These are phyloP conservation scores for Henningerozyma blattae DNA, from an alignment of 805 yeast species.

Conservation along the genomic window DNA sequence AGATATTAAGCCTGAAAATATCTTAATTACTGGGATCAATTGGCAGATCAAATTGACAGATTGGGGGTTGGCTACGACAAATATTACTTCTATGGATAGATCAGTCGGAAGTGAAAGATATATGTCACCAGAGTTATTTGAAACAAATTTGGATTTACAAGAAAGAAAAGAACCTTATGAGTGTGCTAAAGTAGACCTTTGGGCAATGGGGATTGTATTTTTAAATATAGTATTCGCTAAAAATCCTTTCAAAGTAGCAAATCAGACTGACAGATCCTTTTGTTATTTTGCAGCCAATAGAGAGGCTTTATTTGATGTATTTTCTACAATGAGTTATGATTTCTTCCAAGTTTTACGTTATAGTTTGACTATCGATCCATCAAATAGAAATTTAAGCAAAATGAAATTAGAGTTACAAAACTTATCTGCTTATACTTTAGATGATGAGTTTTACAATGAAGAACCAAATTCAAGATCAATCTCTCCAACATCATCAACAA, in stretches of 20 bases:
- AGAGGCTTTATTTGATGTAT: conserved; percentile 84
- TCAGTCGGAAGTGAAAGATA: conserved; percentile 85
- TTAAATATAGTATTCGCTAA: conserved; percentile 79
- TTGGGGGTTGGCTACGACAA: conserved; percentile 59
- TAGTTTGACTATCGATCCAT: conserved; percentile 75
- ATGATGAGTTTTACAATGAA: conserved; percentile 48
- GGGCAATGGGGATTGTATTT: conserved; percentile 82
- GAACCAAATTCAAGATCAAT: background rate
- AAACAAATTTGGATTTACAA: conserved; percentile 27
- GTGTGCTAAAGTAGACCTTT: conserved; percentile 72
- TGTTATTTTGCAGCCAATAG: conserved; percentile 77
- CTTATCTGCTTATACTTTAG: conserved; percentile 65
- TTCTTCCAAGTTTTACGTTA: conserved; percentile 73
- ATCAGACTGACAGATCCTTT: conserved; percentile 69
- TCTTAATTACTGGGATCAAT: conserved; percentile 40
- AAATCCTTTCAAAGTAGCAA: conserved; percentile 76
- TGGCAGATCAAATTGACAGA: conserved; percentile 57
- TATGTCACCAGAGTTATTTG: conserved; percentile 91
- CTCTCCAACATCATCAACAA: background rate
- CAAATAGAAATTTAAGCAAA: conserved; percentile 54
- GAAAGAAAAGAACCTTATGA: conserved; percentile 47
- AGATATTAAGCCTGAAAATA: conserved; percentile 73
- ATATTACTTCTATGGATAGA: conserved; percentile 49
- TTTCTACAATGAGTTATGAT: conserved; percentile 79
- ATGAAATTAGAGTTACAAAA: conserved; percentile 50